Base-by-base conservation (phyloP, 352 stramenopile genomes). In the Globisporangium sylvaticum region DNA sequence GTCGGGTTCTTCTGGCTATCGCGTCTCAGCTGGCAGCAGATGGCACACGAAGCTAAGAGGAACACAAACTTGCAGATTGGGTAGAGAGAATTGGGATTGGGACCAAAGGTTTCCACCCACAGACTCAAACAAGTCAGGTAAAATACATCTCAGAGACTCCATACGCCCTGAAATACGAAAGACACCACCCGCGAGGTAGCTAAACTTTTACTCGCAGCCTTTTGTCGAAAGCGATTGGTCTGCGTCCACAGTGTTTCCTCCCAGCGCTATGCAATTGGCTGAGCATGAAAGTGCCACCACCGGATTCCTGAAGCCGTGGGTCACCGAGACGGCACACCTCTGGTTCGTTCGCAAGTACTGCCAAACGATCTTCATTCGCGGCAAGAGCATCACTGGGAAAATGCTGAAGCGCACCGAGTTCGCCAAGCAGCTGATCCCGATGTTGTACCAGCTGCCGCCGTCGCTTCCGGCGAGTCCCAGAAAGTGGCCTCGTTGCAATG, bases 1-100 rank as follows among this genome's bases (percentile, higher is more conserved):
- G 64, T 58, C 15, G 70, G 65, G 1, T 27, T 74, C 27, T 3
- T 69, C 18, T 77, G 70, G 73, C 53, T 77, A 10, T 60, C 46
- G 2, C 44, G 57, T 4, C 56, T 76, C 9, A 56, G 24, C 14
- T 70, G 65, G 65, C 3, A 29, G 3, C 12, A 39, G 27, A 65
- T 70, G 58, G 65, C 65, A 8, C 65, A 66, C 31, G 44, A 59
- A 18, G 60, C 66, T 4, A 72, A 72, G 44, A 24, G 44, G 15
- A 72, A 72, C 39, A 72, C 58, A 44, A 29, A 44, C 37, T 7
- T 64, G 39, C 61, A 34, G 20, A 42, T 66, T 12, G 32, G 32
- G 24, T 68, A 60, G 1, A 42, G 34, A n/a, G n/a, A n/a, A n/a
- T 42, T 42, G 34, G 34, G 34, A 37, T 1, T 37, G 31, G 7